These are phyloP conservation scores for Botryosphaeria dothidea DNA, from an alignment of 2,329 filamentous ascomycete species.

Conservation along the genomic window DNA sequence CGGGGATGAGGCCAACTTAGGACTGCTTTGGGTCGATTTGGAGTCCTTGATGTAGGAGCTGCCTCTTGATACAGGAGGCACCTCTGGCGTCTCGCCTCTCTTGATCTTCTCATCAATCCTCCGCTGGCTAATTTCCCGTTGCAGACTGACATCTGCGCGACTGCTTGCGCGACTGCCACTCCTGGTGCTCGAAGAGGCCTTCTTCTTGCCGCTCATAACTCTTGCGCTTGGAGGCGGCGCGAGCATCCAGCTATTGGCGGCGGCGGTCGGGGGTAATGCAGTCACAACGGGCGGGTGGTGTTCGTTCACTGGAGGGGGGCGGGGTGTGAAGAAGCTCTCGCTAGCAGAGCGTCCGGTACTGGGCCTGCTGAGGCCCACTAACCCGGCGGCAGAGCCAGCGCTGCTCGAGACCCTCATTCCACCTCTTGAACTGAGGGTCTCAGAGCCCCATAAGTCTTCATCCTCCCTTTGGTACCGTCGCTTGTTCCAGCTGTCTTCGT, in stretches of 20 bases:
- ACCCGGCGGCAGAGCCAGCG: constrained; percentile 33
- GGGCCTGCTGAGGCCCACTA: constrained; percentile 32
- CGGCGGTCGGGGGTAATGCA: constrained; percentile 67
- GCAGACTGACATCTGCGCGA: constrained; percentile 38
- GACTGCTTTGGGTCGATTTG: constrained; percentile 27
- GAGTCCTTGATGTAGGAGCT: constrained; percentile 34
- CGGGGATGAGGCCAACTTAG: constrained; percentile 27
- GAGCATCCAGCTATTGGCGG: constrained; percentile 85
- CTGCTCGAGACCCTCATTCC: constrained; percentile 45
- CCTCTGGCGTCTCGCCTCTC: constrained; percentile 36
- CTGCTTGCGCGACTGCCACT: constrained; percentile 51
- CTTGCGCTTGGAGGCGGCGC: constrained; percentile 87
- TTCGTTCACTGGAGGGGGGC: constrained; percentile 76
- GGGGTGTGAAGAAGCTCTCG: constrained; percentile 40
- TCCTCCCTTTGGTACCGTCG: constrained; percentile 84
- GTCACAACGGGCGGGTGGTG: constrained; percentile 82
- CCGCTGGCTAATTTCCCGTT: constrained; percentile 40
- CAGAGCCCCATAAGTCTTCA: constrained; percentile 78
- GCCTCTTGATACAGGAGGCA: constrained; percentile 36
- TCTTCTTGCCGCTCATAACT: constrained; percentile 85
- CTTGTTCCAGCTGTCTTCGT: constrained; percentile 67
- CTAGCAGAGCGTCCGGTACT: constrained; percentile 27
- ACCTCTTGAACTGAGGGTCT: constrained; percentile 42
- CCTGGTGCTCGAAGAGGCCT: constrained; percentile 55
- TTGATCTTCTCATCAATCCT: constrained; percentile 38